A percentile compares a stretch with the other conserved stretches of the same genome.
Evolutionary conservation across 805 yeast genomes (phyloP).

Genomic region (Blastobotrys chiropterorum): DNA sequence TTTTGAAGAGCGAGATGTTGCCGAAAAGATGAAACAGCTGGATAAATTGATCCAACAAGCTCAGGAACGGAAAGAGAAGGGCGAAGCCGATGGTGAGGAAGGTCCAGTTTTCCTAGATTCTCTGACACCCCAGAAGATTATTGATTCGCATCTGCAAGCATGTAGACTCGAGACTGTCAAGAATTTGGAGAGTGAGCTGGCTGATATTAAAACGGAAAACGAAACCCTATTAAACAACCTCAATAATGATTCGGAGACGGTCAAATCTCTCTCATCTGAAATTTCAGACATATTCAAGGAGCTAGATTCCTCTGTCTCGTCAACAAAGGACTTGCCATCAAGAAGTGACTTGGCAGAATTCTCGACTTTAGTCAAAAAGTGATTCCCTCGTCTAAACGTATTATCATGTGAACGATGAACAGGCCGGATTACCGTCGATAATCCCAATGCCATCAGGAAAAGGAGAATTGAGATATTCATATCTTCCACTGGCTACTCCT

Average conservation of each 20-base stretch:
- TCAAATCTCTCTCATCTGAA: background rate
- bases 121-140: conserved; percentile 27
- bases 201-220: conserved; percentile 7
- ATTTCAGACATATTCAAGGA: background rate
- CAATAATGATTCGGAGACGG: background rate
- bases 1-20: conserved; percentile 40
- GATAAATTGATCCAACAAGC: conserved; percentile 37
- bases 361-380: background rate
- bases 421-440: no score
- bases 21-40: conserved; percentile 33
- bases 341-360: background rate
- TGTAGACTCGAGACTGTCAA: conserved; percentile 20
- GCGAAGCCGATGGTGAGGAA: background rate
- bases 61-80: background rate
- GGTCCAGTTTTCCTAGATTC: conserved; percentile 22
- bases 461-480: no score
- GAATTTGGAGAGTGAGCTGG: conserved; percentile 9
- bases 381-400: no score
- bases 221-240: conserved; percentile 1
- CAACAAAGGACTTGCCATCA: background rate
- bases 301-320: background rate
- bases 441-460: no score
- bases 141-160: conserved; percentile 25
- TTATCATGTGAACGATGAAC: no score
- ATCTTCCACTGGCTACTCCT: background rate